Evolutionary conservation across 345 rosid species (phyloP), one percentile per base, ranked within the genome.

Genomic region (Hypericum perforatum): DNA sequence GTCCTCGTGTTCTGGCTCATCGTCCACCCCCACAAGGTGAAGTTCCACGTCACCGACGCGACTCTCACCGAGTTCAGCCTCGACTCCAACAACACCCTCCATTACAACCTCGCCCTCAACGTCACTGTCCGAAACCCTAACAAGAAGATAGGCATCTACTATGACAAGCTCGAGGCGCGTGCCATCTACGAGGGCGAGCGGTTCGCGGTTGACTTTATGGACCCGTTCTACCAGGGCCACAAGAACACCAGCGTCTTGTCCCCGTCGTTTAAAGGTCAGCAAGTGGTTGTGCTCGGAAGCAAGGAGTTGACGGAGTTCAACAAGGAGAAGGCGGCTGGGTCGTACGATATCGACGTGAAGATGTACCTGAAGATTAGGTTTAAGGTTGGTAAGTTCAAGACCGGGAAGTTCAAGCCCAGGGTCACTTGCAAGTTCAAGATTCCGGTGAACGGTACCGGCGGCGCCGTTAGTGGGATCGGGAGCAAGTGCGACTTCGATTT

Each of bases 91-190:
- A 52, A 45, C 61, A 47, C 15, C 42, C 73, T 74, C 45, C 42
- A 46, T 16, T 75, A 71, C 70, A 51, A 68, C 53, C 66, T 75
- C 16, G 15, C 62, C 48, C 32, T 67, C 39, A 68, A 68, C 67
- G 48, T 75, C 66, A 58, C 49, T 40, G 46, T 65, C 37, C 69
- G 74, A 9, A 75, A 75, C 67, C 76, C 76, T 0, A 71, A 75
- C 69, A 68, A 64, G 65, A 62, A 50, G 61, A 68, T 71, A 36
- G 79, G 76, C 6, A 54, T 75, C 43, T 68, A 71, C 67, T 75
- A 71, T 37, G 71, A 71, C 5, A 51, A 47, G 39, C 61, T 75
- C 32, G 76, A 75, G 45, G 76, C 64, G 9, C 53, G 62, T 43
- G 57, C 59, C 0, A 52, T 38, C 43, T 75, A 75, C 45, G 56